Percentiles rank a stretch among this genome's conserved stretches.
These are phyloP conservation scores for Xerocomellus amylosporus DNA, from an alignment of 768 basidiomycete genomes.

Conservation along the genomic window DNA sequence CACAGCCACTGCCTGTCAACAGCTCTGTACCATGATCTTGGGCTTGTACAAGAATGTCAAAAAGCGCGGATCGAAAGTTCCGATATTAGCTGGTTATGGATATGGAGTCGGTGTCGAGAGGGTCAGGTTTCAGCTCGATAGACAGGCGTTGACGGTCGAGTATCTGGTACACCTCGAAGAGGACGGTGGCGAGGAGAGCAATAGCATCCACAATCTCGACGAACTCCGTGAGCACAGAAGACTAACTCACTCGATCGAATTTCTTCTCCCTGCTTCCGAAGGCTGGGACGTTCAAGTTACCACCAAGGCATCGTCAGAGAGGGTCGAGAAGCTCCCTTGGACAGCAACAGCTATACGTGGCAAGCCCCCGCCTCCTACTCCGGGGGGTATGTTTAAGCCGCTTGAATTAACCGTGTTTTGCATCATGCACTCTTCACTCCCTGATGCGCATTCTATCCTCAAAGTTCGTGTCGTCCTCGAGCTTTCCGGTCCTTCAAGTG, in stretches of 20 bases:
- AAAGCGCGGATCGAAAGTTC: constrained; percentile 70
- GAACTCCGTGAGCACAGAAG: constrained; percentile 70
- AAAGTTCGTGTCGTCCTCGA: constrained; percentile 82
- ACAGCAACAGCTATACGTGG: constrained; percentile 54
- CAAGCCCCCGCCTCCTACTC: constrained; percentile 32
- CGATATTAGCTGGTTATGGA: constrained; percentile 75
- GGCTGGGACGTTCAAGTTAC: constrained; percentile 88
- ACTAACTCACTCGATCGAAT: constrained; percentile 76
- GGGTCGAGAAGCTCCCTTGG: constrained; percentile 74
- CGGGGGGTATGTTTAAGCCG: constrained; percentile 32
- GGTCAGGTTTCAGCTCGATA: constrained; percentile 73
- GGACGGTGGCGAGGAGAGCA: constrained; percentile 25
- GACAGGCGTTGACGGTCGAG: constrained; percentile 79
- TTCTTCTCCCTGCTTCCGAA: constrained; percentile 67
- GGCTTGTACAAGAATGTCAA: constrained; percentile 80
- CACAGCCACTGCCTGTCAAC: constrained; percentile 63
- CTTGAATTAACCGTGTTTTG: constrained; percentile 59
- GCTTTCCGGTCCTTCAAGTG: constrained; percentile 69
- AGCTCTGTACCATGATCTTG: constrained; percentile 81
- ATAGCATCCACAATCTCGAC: constrained; percentile 48
- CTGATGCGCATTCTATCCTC: constrained; percentile 72
- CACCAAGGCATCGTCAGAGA: constrained; percentile 69
- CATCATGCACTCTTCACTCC: constrained; percentile 67
- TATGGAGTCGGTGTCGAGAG: constrained; percentile 79
- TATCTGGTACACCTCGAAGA: constrained; percentile 80